A percentile compares a stretch with the other conserved stretches of the same genome.
Conservation (phyloP, 1,139 yeast species). For the Kluyveromyces sp. region DNA sequence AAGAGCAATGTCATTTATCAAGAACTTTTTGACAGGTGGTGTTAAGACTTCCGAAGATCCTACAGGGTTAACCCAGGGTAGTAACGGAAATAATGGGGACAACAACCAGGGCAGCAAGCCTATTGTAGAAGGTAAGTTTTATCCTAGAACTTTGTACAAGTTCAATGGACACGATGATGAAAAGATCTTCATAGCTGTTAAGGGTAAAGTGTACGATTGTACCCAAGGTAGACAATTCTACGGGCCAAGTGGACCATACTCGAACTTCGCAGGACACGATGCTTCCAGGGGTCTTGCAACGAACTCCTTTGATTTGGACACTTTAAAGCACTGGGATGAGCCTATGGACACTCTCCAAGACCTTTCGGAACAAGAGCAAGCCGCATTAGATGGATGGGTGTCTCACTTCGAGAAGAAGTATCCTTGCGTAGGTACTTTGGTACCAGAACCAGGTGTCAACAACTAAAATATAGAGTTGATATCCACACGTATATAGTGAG, state of each 20-base stretch:
- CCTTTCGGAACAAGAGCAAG: conserved; percentile 52
- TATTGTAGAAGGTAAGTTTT: conserved; percentile 68
- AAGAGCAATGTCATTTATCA: conserved; percentile 32
- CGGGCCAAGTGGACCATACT: conserved; percentile 96
- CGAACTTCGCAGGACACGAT: conserved; percentile 93
- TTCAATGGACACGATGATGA: conserved; percentile 77
- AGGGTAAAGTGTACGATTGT: conserved; percentile 82
- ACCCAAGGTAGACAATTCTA: conserved; percentile 75
- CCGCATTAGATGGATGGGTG: conserved; percentile 78
- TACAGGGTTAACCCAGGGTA: conserved; percentile 24
- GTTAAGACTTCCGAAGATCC: conserved; percentile 33
- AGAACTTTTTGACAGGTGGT: conserved; percentile 33
- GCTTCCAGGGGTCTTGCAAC: conserved; percentile 91
- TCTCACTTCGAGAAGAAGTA: conserved; percentile 75
- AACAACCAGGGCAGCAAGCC: conserved; percentile 36
- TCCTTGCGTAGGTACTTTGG: conserved; percentile 56
- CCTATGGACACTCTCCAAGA: conserved; percentile 69
- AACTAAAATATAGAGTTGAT: not conserved
- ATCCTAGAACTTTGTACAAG: conserved; percentile 64
- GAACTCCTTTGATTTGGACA: conserved; percentile 71
- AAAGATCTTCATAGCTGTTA: conserved; percentile 73
- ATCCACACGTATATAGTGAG: not conserved
- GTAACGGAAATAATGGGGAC: conserved; percentile 5
- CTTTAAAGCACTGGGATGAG: conserved; percentile 50
- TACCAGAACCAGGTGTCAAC: conserved; percentile 31